Evolutionary conservation across 306 rosid species (phyloP).

Genomic region (Medicago lupulina): DNA sequence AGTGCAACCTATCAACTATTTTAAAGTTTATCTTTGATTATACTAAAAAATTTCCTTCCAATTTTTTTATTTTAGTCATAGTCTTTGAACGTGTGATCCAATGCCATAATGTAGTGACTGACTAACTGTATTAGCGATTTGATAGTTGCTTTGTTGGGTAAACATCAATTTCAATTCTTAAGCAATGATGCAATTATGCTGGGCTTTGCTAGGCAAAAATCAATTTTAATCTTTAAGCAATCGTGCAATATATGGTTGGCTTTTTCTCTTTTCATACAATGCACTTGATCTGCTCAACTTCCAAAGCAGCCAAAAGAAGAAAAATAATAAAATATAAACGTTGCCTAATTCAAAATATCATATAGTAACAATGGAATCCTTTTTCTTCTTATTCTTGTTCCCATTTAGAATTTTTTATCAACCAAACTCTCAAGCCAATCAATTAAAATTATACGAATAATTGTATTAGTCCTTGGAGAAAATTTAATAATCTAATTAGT

Average conservation of each 20-base stretch:
- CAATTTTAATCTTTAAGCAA: slow-evolving; percentile 18
- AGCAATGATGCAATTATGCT: slow-evolving; percentile 4
- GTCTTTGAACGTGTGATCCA: slow-evolving; percentile 26
- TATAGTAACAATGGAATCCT: neutral
- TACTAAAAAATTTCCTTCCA: neutral
- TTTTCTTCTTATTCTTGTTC: neutral
- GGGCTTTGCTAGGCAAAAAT: slow-evolving; percentile 27
- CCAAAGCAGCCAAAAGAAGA: slow-evolving; percentile 28
- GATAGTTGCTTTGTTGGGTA: slow-evolving; percentile 32
- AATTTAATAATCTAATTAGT: too few relatives aligned
- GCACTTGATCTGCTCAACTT: slow-evolving; percentile 31
- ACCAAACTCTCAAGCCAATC: too few relatives aligned
- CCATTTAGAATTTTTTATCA: neutral
- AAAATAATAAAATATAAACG: neutral
- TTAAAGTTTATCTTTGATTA: neutral
- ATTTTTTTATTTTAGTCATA: neutral
- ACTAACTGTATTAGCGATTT: slow-evolving; percentile 18
- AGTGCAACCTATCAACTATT: neutral
- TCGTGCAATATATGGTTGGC: neutral
- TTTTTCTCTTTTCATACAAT: slow-evolving; percentile 13
- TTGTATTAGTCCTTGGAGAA: too few relatives aligned
- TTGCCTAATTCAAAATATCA: neutral
- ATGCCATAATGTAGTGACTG: neutral
- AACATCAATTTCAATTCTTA: slow-evolving; percentile 4
- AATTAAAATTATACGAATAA: too few relatives aligned